phyloP scores from a whole-genome alignment of 2,329 filamentous ascomycete species.

The Aspergillus novoparasiticus region DNA sequence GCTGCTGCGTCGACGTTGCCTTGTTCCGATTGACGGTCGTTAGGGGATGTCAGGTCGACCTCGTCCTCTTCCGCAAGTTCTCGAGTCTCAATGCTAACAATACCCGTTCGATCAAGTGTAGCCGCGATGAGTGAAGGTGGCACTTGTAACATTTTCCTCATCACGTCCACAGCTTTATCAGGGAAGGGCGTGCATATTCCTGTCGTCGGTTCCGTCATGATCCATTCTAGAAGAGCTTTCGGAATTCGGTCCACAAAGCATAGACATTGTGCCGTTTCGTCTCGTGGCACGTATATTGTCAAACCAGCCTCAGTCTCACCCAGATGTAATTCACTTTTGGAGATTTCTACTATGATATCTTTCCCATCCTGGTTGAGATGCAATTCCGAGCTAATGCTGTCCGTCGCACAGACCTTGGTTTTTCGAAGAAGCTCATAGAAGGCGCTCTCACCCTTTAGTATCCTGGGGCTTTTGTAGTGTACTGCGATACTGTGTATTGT shows the following conservation, averaged over 20 bases:
- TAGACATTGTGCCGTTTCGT: conserved; percentile 7
- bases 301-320: conserved; percentile 3
- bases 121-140: background rate
- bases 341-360: conserved; percentile 11
- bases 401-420: conserved; percentile 10
- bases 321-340: conserved; percentile 13
- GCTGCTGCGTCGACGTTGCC: background rate
- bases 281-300: conserved; percentile 10
- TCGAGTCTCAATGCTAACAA: conserved; percentile 9
- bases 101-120: conserved; percentile 13
- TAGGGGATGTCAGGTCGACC: background rate
- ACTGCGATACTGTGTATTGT: conserved; percentile 9
- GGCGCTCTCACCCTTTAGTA: background rate
- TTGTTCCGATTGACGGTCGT: background rate
- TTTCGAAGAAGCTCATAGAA: conserved; percentile 13
- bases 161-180: conserved; percentile 5
- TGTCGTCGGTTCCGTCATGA: conserved; percentile 14
- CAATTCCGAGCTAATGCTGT: conserved; percentile 16
- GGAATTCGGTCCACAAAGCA: conserved; percentile 16
- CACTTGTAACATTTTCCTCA: conserved; percentile 8
- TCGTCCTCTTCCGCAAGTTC: conserved; percentile 4
- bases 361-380: conserved; percentile 14
- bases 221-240: conserved; percentile 14
- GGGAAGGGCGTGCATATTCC: conserved; percentile 3
- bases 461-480: conserved; percentile 12